These are phyloP conservation scores for Biscogniauxia sp. DNA, from an alignment of 2,329 filamentous ascomycete genomes.

Conservation along the genomic window DNA sequence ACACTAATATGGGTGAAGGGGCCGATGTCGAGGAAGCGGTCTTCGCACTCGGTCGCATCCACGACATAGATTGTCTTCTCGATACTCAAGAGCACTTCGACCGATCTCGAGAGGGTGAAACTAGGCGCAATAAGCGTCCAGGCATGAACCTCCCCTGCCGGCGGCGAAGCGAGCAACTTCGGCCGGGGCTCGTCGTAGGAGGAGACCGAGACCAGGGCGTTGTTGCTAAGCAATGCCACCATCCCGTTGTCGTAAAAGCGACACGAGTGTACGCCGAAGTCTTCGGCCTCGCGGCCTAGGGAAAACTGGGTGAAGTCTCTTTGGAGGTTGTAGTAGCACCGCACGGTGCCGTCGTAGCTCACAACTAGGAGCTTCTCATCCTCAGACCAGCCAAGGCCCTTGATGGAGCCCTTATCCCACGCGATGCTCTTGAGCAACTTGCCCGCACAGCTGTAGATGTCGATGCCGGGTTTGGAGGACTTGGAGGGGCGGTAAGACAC, in stretches of 20 bases:
- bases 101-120: slow-evolving; percentile 85
- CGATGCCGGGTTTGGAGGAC: slow-evolving; percentile 77
- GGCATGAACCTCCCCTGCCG: slow-evolving; percentile 75
- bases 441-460: slow-evolving; percentile 90
- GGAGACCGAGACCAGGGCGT: slow-evolving; percentile 80
- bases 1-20: slow-evolving; percentile 89
- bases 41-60: slow-evolving; percentile 86
- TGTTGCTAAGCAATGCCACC: slow-evolving; percentile 86
- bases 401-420: slow-evolving; percentile 88
- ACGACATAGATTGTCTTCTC: slow-evolving; percentile 80
- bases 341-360: slow-evolving; percentile 83
- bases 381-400: slow-evolving; percentile 92
- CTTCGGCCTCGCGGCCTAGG: slow-evolving; percentile 83
- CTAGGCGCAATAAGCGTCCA: slow-evolving; percentile 89
- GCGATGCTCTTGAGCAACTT: slow-evolving; percentile 81
- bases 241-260: slow-evolving; percentile 92
- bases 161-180: slow-evolving; percentile 72
- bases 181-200: slow-evolving; percentile 89
- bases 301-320: slow-evolving; percentile 95
- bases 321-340: slow-evolving; percentile 88
- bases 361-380: slow-evolving; percentile 89
- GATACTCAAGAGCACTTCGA: slow-evolving; percentile 88
- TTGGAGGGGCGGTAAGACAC: slow-evolving; percentile 72
- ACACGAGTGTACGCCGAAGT: slow-evolving; percentile 83
- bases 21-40: slow-evolving; percentile 85